phyloP scores from a whole-genome alignment of 768 basidiomycete species.

The Auriscalpium microsporum region DNA sequence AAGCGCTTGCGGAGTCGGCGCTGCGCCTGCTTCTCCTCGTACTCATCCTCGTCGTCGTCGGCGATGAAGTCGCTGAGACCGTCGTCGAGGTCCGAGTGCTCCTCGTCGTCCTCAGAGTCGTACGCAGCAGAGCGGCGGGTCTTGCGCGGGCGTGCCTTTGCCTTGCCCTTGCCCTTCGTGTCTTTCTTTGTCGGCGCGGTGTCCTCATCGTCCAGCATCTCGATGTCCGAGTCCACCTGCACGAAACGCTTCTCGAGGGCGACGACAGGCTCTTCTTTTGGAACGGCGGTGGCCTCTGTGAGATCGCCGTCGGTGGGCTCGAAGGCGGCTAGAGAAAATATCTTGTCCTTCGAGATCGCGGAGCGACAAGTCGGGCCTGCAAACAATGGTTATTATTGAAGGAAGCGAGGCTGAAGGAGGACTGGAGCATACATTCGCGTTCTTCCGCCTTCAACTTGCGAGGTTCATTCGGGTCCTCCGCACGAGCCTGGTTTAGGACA shows the following conservation, averaged over 20 bases:
- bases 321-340: constrained; percentile 54
- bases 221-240: constrained; percentile 25
- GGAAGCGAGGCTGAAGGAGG: neutral
- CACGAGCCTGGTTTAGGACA: constrained; percentile 32
- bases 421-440: constrained; percentile 38
- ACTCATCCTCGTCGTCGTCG: constrained; percentile 14
- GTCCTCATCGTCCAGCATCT: constrained; percentile 19
- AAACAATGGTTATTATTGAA: neutral
- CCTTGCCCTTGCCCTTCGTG: constrained; percentile 18
- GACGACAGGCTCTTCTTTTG: constrained; percentile 24
- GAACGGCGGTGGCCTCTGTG: neutral
- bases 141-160: constrained; percentile 28
- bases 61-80: constrained; percentile 12
- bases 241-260: constrained; percentile 13
- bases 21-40: neutral
- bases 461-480: constrained; percentile 29
- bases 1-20: neutral
- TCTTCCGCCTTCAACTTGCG: constrained; percentile 33
- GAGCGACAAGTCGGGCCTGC: constrained; percentile 56
- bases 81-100: constrained; percentile 16
- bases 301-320: constrained; percentile 37
- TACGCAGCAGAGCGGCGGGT: constrained; percentile 34
- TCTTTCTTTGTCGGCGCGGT: neutral
- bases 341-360: constrained; percentile 33
- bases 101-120: constrained; percentile 23